Evolutionary conservation across 129 eudicot genomes (phyloP), one percentile per base, ranked within the genome.

Genomic region (Sambucus nigra): DNA sequence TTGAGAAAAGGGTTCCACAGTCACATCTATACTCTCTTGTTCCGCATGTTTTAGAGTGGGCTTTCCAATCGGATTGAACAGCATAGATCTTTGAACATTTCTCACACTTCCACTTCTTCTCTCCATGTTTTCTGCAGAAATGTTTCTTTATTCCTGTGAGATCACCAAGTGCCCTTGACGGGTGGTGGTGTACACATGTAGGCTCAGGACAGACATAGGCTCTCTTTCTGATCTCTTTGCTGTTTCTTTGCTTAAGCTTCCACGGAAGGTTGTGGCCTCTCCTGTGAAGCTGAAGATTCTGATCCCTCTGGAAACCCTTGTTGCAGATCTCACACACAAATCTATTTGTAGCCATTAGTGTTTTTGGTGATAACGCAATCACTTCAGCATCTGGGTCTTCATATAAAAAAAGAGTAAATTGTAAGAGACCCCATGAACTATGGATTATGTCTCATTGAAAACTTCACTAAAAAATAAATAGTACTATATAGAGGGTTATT

Each of bases 61-160:
- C 96, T 66, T 83, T 88, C 96, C 96, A 88, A 70, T 88, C 96
- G 35, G 96, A 88, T 64, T 83, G 94, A 80, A 88, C 96, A 6
- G 96, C 96, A 66, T 88, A 88, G 25, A 80, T 68, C 84, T 88
- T 88, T 11, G 91, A 77, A 58, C 96, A 87, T 48, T 87, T 87
- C 42, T 79, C 96, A 64, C 96, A 87, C 41, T 87, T 87, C 84
- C 87, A 87, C 59, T 87, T 87, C 62, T 79, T 87, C 63, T 87
- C 96, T 11, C 96, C 96, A 69, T 86, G 96, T 76, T 86, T 86
- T 51, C 96, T 64, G 61, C 93, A 81, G 58, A 75, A 87, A 51
- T 87, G 96, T 68, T 87, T 87, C 78, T 87, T 87, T 66, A 87
- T 83, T 17, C 96, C 96, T 16, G 96, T 87, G 5, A 87, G 85